phyloP scores from a whole-genome alignment of 2,329 filamentous ascomycete species.

The Fusarium cyanostomum region DNA sequence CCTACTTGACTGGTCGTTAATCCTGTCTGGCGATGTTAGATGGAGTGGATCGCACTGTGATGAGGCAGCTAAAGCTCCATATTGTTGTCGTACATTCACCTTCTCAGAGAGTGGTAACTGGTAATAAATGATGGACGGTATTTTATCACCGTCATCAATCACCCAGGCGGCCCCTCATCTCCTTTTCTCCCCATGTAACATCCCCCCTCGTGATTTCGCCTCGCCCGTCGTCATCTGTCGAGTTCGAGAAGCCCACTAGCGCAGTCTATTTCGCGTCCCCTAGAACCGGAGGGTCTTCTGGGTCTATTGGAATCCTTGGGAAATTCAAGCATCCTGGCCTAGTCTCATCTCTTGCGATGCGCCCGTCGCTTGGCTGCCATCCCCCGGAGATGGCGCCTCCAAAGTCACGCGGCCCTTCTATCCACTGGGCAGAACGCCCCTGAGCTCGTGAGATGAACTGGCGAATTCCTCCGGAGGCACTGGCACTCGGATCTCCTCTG shows the following conservation, averaged over 20 bases:
- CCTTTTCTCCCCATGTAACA: constrained; percentile 9
- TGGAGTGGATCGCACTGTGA: constrained; percentile 4
- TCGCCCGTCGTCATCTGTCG: constrained; percentile 24
- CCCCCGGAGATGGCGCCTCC: constrained; percentile 43
- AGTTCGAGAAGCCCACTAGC: constrained; percentile 42
- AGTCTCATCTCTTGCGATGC: constrained; percentile 32
- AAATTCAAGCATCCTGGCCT: constrained; percentile 28
- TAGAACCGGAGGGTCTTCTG: constrained; percentile 4
- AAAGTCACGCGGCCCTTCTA: constrained; percentile 36
- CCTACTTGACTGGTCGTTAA: background rate
- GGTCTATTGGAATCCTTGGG: constrained; percentile 15
- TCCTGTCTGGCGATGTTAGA: background rate
- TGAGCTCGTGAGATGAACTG: constrained; percentile 34
- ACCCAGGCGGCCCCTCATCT: constrained; percentile 3
- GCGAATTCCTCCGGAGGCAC: constrained; percentile 35
- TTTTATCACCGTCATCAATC: background rate
- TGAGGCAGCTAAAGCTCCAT: background rate
- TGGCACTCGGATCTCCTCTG: constrained; percentile 31
- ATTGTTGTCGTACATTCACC: constrained; percentile 2
- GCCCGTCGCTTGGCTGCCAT: constrained; percentile 25
- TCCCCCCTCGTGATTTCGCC: background rate
- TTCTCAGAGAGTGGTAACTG: background rate
- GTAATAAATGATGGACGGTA: background rate
- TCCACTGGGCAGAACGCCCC: constrained; percentile 25
- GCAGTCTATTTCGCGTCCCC: constrained; percentile 14